Conservation (phyloP, 2,329 filamentous ascomycete species). For the Beauveria caledonica region DNA sequence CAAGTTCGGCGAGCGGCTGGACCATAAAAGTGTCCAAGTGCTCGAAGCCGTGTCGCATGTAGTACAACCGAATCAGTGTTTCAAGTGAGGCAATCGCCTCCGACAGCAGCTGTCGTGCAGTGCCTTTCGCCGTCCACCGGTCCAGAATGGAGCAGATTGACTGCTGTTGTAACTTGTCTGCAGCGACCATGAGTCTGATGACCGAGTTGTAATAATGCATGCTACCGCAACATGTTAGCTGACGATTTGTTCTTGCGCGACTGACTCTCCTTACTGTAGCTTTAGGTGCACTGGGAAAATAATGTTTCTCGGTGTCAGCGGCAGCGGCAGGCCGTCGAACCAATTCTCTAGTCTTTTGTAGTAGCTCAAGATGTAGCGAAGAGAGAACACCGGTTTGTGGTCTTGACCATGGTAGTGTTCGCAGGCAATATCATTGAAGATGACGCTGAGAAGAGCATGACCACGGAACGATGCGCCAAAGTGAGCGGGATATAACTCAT, state of each 20-base stretch:
- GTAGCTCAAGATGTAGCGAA: slow-evolving; percentile 16
- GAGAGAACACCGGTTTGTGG: slow-evolving; percentile 14
- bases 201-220: not conserved
- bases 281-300: not conserved
- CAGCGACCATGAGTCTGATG: not conserved
- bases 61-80: slow-evolving; percentile 14
- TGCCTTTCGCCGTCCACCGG: not conserved
- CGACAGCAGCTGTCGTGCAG: not conserved
- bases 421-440: slow-evolving; percentile 23
- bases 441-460: slow-evolving; percentile 21
- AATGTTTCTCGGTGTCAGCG: not conserved
- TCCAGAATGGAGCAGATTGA: not conserved
- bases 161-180: not conserved
- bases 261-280: not conserved
- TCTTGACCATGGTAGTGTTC: slow-evolving; percentile 14
- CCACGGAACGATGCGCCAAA: slow-evolving; percentile 24
- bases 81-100: not conserved
- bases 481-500: slow-evolving; percentile 15
- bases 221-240: not conserved
- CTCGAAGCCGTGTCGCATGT: slow-evolving; percentile 17
- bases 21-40: not conserved
- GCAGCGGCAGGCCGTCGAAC: slow-evolving; percentile 19
- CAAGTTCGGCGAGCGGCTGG: not conserved
- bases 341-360: slow-evolving; percentile 19
- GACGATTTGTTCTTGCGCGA: not conserved